phyloP scores from a whole-genome alignment of 2,329 filamentous ascomycete genomes.

The Alternaria brassicicola region DNA sequence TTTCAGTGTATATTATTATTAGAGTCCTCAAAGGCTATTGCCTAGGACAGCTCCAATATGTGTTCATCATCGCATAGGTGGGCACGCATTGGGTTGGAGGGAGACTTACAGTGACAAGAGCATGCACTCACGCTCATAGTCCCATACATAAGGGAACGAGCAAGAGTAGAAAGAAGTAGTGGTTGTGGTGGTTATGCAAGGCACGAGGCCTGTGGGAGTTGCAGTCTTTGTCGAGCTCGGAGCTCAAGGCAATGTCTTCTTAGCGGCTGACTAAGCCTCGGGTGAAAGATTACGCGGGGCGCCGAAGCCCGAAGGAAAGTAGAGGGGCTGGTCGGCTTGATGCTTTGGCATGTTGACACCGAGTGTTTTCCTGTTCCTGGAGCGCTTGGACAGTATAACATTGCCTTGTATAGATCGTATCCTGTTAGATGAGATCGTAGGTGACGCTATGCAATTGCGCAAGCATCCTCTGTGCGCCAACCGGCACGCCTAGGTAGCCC shows the following conservation, averaged over 20 bases:
- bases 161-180: not conserved
- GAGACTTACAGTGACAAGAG: slow-evolving; percentile 20
- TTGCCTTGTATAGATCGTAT: slow-evolving; percentile 9
- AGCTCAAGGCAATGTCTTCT: slow-evolving; percentile 5
- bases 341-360: not conserved
- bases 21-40: slow-evolving; percentile 58
- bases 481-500: slow-evolving; percentile 4
- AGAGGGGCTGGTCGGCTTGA: slow-evolving; percentile 7
- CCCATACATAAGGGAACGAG: slow-evolving; percentile 5
- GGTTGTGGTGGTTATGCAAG: slow-evolving; percentile 6
- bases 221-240: slow-evolving; percentile 19
- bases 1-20: slow-evolving; percentile 51
- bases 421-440: slow-evolving; percentile 5
- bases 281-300: slow-evolving; percentile 12
- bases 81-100: slow-evolving; percentile 5
- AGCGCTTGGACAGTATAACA: slow-evolving; percentile 19
- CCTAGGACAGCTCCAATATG: slow-evolving; percentile 81
- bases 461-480: slow-evolving; percentile 9
- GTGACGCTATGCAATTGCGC: slow-evolving; percentile 8
- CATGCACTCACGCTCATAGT: slow-evolving; percentile 2
- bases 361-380: slow-evolving; percentile 34
- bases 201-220: slow-evolving; percentile 20
- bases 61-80: slow-evolving; percentile 60
- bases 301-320: not conserved
- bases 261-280: slow-evolving; percentile 19